Base-by-base conservation (phyloP, 768 basidiomycete genomes). In the Pleurotus giganteus region DNA sequence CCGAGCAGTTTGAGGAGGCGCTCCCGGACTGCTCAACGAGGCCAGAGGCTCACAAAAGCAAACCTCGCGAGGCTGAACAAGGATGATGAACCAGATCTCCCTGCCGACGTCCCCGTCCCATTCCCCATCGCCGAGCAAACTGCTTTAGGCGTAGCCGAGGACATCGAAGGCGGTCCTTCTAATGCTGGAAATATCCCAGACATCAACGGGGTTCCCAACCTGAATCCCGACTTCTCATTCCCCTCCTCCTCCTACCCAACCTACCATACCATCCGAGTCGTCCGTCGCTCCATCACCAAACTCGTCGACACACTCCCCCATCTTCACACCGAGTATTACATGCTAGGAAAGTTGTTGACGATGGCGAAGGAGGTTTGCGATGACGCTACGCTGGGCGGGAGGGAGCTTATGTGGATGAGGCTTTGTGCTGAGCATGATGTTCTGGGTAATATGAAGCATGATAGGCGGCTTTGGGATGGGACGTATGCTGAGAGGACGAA, bases 381-480 rank as follows among this genome's bases (percentile, higher is more conserved):
- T 13, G 50, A 56, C 24, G 45, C 47, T 4, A 44, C 54, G 21
- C 34, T 28, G 7, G 57, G 56, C 6, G 32, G 58, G 12, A 41
- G 57, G 37, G 60, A 64, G 26, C 43, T 66, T 3, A 23, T 58
- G 11, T 62, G 58, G 46, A 54, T 58, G 41, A 60, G 63, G 23
- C 27, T 57, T 23, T 46, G 47, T n/a, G 12, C 62, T 34, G 61
- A 67, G 46, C 26, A 28, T 11, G 27, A 55, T 31, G 50, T 66
- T 7, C 41, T 61, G 3, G 45, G 52, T 23, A 37, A 53, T 43
- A 57, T 71, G 60, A 69, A 68, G 53, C 31, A 58, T 4, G 62
- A 67, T 49, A 54, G 50, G 47, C 57, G 57, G 19, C 34, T 68
- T n/a, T 65, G 64, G 63, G 70, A 73, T 56, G 71, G 70, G 46